phyloP scores from a whole-genome alignment of 169 alveolate genomes.

The Cryptosporidium canis region DNA sequence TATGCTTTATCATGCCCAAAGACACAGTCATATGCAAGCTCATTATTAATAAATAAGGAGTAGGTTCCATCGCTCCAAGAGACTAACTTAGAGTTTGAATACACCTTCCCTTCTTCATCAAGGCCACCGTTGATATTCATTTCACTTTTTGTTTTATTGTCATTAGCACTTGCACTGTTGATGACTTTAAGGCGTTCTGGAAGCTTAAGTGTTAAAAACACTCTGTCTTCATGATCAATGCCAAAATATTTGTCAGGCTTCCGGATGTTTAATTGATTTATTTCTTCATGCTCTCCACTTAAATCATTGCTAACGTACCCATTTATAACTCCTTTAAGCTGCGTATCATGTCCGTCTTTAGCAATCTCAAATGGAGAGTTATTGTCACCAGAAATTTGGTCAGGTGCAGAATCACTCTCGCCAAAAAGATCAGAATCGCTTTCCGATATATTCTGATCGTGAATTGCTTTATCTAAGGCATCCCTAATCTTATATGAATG shows the following conservation, averaged over 20 bases:
- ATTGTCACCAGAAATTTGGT: not conserved
- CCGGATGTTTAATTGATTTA: not conserved
- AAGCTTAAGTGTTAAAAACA: conserved; percentile 30
- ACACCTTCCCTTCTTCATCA: not conserved
- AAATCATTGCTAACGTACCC: not conserved
- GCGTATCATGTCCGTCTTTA: not conserved
- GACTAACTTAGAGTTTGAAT: conserved; percentile 41
- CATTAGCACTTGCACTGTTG: not conserved
- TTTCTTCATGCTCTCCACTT: not conserved
- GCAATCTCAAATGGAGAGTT: not conserved
- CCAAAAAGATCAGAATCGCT: conserved; percentile 70
- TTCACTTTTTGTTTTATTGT: not conserved
- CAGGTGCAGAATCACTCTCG: not conserved
- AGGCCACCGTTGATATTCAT: conserved; percentile 13
- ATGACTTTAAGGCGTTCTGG: conserved; percentile 38
- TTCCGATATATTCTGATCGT: not conserved
- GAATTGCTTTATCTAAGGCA: not conserved
- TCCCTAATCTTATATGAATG: not conserved
- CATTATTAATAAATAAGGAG: not conserved
- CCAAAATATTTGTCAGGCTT: not conserved
- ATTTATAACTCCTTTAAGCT: not conserved
- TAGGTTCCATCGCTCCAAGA: conserved; percentile 69
- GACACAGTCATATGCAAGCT: conserved; percentile 36
- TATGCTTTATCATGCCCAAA: conserved; percentile 51
- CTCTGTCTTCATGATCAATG: not conserved